phyloP scores from a whole-genome alignment of 208 protist species.

The Trichomonas tenax region DNA sequence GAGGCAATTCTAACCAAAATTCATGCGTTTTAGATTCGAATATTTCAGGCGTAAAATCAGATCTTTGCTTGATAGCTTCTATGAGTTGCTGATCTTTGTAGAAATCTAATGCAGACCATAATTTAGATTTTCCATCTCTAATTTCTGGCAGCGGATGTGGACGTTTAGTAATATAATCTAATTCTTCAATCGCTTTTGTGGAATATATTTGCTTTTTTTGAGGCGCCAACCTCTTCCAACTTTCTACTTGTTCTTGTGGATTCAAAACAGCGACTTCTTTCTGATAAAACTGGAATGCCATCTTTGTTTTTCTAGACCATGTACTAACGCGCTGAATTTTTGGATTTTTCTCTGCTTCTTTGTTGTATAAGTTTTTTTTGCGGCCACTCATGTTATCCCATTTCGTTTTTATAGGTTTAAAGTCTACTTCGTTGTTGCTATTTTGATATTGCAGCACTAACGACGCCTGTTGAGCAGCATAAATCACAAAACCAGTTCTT shows the following conservation, averaged over 20 bases:
- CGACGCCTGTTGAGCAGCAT: not conserved
- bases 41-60: not conserved
- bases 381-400: not conserved
- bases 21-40: not conserved
- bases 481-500: not conserved
- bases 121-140: not conserved
- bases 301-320: not conserved
- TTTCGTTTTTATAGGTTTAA: not conserved
- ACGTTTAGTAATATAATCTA: not conserved
- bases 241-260: not conserved
- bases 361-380: not conserved
- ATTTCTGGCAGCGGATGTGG: not conserved
- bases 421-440: not conserved
- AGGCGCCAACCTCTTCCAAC: not conserved
- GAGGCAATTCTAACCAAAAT: not conserved
- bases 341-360: not conserved
- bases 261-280: not conserved
- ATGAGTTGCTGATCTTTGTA: not conserved
- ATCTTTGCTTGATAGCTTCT: not conserved
- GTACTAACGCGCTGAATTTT: not conserved
- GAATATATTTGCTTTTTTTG: not conserved
- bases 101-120: not conserved
- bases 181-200: not conserved
- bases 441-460: not conserved
- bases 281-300: not conserved